Conservation (phyloP, 768 basidiomycete species). For the Leccinum aurantiacum region DNA sequence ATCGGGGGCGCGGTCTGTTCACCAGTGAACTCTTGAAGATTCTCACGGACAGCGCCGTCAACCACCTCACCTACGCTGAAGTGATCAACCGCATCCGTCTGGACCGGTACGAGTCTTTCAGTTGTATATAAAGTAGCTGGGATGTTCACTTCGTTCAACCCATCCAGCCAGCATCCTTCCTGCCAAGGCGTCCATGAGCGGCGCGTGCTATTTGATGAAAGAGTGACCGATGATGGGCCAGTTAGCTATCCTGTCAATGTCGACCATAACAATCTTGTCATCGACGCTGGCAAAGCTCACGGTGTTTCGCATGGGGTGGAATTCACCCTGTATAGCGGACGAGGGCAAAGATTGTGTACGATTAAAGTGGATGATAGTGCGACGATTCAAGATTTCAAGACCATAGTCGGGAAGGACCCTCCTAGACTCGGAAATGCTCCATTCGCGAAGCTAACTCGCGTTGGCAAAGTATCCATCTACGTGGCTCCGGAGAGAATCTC, state of each 20-base stretch:
- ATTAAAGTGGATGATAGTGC: constrained; percentile 1
- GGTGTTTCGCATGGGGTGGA: constrained; percentile 19
- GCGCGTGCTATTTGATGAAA: constrained; percentile 26
- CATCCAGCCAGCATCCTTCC: constrained; percentile 28
- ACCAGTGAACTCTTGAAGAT: constrained; percentile 23
- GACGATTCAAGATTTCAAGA: constrained; percentile 11
- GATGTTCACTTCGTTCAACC: background rate
- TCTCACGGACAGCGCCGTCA: constrained; percentile 5
- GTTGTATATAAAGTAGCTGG: too few relatives aligned
- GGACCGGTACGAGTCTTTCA: constrained; percentile 1
- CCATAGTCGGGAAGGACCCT: background rate
- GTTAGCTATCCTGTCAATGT: background rate
- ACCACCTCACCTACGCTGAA: constrained; percentile 25
- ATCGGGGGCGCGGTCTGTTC: constrained; percentile 22
- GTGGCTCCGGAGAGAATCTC: background rate
- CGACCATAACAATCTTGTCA: constrained; percentile 9
- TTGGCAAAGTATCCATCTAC: background rate
- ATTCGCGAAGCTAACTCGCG: constrained; percentile 4
- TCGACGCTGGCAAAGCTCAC: constrained; percentile 27
- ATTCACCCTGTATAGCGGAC: constrained; percentile 22
- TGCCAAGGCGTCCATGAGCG: constrained; percentile 25
- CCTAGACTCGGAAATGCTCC: background rate
- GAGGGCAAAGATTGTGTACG: background rate
- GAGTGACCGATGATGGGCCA: constrained; percentile 7
- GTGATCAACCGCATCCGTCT: constrained; percentile 17